Conservation (phyloP, 2,329 filamentous ascomycete genomes). For the Truncatella angustata region DNA sequence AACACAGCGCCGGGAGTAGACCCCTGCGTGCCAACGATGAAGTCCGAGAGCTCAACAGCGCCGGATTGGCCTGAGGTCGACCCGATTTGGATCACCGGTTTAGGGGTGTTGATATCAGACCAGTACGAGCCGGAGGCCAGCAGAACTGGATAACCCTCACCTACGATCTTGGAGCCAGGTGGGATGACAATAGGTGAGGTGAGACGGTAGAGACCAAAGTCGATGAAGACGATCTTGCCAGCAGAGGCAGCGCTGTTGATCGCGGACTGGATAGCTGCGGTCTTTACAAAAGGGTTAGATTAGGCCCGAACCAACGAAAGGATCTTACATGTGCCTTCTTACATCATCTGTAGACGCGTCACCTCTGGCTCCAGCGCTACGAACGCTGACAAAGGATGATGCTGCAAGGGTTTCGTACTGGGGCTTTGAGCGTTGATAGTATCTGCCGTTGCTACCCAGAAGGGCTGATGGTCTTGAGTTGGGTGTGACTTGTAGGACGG, state of each 20-base stretch:
- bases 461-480: slow-evolving; percentile 52
- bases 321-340: slow-evolving; percentile 9
- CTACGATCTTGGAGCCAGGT: slow-evolving; percentile 33
- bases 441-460: slow-evolving; percentile 41
- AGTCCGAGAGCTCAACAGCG: slow-evolving; percentile 68
- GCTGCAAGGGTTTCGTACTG: slow-evolving; percentile 62
- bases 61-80: slow-evolving; percentile 57
- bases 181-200: slow-evolving; percentile 47
- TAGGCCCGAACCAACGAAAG: neutral
- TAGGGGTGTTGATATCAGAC: slow-evolving; percentile 54
- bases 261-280: slow-evolving; percentile 55
- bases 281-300: slow-evolving; percentile 31
- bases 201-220: slow-evolving; percentile 54
- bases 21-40: slow-evolving; percentile 68
- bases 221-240: slow-evolving; percentile 55
- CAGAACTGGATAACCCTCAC: slow-evolving; percentile 36
- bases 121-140: slow-evolving; percentile 57
- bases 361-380: slow-evolving; percentile 60
- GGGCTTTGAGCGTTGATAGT: slow-evolving; percentile 67
- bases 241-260: slow-evolving; percentile 47
- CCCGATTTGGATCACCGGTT: slow-evolving; percentile 67
- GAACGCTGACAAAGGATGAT: slow-evolving; percentile 54
- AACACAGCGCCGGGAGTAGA: slow-evolving; percentile 66
- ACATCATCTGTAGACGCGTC: slow-evolving; percentile 68
- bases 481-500: slow-evolving; percentile 31